These are phyloP conservation scores for Beauveria sp. DNA, from an alignment of 2,329 filamentous ascomycete genomes.

Conservation along the genomic window DNA sequence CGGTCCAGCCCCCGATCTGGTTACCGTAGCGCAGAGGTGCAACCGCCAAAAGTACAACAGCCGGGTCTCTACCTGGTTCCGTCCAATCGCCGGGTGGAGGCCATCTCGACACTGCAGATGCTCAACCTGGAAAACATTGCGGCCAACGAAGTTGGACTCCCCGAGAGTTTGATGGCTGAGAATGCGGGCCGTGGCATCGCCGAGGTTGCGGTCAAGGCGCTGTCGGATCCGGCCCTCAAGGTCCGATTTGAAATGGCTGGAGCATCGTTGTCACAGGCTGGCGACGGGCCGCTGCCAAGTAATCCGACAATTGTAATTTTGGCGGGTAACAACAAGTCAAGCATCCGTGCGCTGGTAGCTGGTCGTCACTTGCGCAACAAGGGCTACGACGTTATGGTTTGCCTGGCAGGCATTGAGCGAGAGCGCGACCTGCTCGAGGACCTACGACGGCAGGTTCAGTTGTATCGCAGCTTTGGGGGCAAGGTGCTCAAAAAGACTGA, in stretches of 20 bases:
- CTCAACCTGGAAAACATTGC: conserved; percentile 88
- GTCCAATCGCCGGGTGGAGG: conserved; percentile 51
- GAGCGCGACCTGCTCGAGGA: conserved; percentile 75
- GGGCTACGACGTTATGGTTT: conserved; percentile 71
- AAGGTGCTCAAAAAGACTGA: conserved; percentile 56
- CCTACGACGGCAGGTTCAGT: conserved; percentile 70
- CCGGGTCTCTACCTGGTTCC: conserved; percentile 46
- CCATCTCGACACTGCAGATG: conserved; percentile 72
- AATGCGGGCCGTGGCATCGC: conserved; percentile 86
- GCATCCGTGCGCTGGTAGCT: conserved; percentile 75
- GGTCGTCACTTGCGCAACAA: conserved; percentile 82
- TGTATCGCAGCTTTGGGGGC: conserved; percentile 78
- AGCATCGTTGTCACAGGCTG: conserved; percentile 21
- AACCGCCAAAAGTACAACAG: conserved; percentile 25
- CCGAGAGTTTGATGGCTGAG: conserved; percentile 85
- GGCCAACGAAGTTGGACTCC: conserved; percentile 76
- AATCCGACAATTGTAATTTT: conserved; percentile 58
- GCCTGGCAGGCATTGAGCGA: conserved; percentile 76
- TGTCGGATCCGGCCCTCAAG: conserved; percentile 55
- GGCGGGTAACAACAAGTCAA: conserved; percentile 92
- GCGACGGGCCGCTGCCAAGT: conserved; percentile 21
- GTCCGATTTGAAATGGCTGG: conserved; percentile 40
- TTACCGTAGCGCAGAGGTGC: conserved; percentile 25
- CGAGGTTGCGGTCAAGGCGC: conserved; percentile 66
- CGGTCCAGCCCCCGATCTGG: conserved; percentile 24